phyloP scores from a whole-genome alignment of 2,329 filamentous ascomycete genomes.

The Colletotrichum chrysophilum region DNA sequence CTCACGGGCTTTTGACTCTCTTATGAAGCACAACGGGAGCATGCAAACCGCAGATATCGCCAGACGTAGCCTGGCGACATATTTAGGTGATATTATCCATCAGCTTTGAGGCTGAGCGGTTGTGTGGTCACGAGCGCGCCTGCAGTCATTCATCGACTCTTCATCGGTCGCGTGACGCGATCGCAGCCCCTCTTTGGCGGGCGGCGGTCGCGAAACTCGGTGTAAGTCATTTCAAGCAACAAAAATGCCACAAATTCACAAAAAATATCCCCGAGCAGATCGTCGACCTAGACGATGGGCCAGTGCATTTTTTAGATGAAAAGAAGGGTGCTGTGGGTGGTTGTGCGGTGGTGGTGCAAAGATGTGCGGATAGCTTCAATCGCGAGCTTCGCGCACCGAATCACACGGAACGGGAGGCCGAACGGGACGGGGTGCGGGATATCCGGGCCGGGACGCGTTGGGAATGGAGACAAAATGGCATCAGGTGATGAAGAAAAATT shows the following conservation, averaged over 20 bases:
- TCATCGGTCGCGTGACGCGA: slow-evolving; percentile 10
- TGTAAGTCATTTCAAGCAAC: slow-evolving; percentile 19
- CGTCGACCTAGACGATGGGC: slow-evolving; percentile 10
- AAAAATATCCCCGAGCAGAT: slow-evolving; percentile 4
- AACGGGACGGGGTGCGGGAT: background rate
- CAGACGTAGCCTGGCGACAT: background rate
- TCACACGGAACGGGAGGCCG: background rate
- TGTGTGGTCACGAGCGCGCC: background rate
- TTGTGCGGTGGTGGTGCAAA: slow-evolving; percentile 15
- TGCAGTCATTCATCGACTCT: background rate
- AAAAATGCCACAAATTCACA: slow-evolving; percentile 9
- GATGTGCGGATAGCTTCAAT: slow-evolving; percentile 25
- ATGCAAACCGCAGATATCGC: background rate
- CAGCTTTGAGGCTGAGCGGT: background rate
- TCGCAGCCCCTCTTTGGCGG: background rate
- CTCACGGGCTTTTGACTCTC: background rate
- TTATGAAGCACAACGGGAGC: background rate
- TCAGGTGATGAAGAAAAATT: background rate
- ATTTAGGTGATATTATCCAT: background rate
- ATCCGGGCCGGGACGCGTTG: background rate
- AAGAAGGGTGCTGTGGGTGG: background rate
- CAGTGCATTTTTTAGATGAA: background rate
- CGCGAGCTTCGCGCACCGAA: background rate
- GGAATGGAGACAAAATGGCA: background rate
- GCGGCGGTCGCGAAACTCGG: slow-evolving; percentile 17